Percentiles rank a stretch among this genome's conserved stretches.
These are phyloP conservation scores for Phytophthora idaei DNA, from an alignment of 352 stramenopile genomes.

Conservation along the genomic window DNA sequence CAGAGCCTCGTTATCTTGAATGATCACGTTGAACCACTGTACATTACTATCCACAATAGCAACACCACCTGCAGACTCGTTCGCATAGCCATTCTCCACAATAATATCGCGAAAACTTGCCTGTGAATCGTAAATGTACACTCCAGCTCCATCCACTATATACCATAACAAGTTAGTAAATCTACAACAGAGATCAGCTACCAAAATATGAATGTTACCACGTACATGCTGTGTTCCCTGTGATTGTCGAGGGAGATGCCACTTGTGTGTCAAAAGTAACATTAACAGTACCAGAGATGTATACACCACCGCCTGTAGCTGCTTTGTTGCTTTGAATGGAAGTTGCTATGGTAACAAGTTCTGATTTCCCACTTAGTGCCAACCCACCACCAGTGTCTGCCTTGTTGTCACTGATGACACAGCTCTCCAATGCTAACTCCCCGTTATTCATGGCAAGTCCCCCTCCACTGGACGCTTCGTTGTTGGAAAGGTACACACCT, in stretches of 20 bases:
- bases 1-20: slow-evolving; percentile 22
- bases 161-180: slow-evolving; percentile 2
- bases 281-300: slow-evolving; percentile 13
- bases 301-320: slow-evolving; percentile 25
- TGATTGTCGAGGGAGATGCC: slow-evolving; percentile 13
- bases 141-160: slow-evolving; percentile 37
- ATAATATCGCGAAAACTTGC: slow-evolving; percentile 15
- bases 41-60: slow-evolving; percentile 27
- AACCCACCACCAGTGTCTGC: slow-evolving; percentile 27
- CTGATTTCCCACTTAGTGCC: slow-evolving; percentile 10
- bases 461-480: slow-evolving; percentile 25
- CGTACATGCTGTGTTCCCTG: slow-evolving; percentile 39
- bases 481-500: slow-evolving; percentile 11
- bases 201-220: not conserved
- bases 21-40: slow-evolving; percentile 19
- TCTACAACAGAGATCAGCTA: not conserved
- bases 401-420: slow-evolving; percentile 17
- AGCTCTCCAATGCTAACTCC: slow-evolving; percentile 17
- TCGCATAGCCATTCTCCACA: slow-evolving; percentile 19
- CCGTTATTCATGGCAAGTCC: slow-evolving; percentile 28
- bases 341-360: slow-evolving; percentile 7
- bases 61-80: slow-evolving; percentile 25
- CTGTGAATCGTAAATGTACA: slow-evolving; percentile 30
- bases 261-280: slow-evolving; percentile 15
- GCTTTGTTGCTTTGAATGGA: slow-evolving; percentile 19